phyloP scores from a whole-genome alignment of 805 yeast species.

The Priceomyces haplophilus region DNA sequence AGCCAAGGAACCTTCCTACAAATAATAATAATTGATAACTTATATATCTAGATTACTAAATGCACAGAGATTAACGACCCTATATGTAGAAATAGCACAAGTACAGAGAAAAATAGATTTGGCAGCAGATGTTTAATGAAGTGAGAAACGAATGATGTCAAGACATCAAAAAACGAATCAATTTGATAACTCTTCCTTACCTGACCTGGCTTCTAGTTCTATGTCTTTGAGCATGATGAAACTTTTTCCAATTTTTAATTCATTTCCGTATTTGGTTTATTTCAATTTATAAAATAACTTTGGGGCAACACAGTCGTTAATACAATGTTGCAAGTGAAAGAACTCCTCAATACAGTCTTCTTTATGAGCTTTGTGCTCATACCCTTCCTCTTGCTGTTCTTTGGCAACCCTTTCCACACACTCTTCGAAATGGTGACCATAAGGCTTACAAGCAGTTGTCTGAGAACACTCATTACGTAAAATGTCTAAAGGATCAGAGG shows the following conservation, averaged over 20 bases:
- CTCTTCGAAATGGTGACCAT: conserved; percentile 87
- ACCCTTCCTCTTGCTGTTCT: conserved; percentile 80
- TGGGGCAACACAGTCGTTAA: conserved; percentile 90
- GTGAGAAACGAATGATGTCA: not conserved
- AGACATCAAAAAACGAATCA: not conserved
- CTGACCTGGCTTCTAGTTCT: conserved; percentile 3
- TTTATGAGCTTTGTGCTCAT: conserved; percentile 75
- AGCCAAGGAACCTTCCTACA: no score
- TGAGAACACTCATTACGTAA: conserved; percentile 60
- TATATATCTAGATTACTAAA: conserved; percentile 9
- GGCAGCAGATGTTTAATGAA: not conserved
- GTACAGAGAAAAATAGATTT: not conserved
- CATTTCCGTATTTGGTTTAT: conserved; percentile 32
- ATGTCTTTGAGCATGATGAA: conserved; percentile 4
- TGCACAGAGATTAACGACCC: conserved; percentile 7
- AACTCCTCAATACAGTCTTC: conserved; percentile 98
- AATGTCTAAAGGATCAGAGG: conserved; percentile 44
- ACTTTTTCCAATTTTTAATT: conserved; percentile 39
- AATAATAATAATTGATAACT: not conserved
- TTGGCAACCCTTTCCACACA: conserved; percentile 93
- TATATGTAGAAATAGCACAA: conserved; percentile 2
- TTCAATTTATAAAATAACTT: conserved; percentile 82
- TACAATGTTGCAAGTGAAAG: conserved; percentile 92
- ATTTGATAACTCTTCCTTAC: not conserved
- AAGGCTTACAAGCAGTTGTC: conserved; percentile 63